These are phyloP conservation scores for Diaporthe sp. DNA, from an alignment of 2,329 filamentous ascomycete species.

Conservation along the genomic window DNA sequence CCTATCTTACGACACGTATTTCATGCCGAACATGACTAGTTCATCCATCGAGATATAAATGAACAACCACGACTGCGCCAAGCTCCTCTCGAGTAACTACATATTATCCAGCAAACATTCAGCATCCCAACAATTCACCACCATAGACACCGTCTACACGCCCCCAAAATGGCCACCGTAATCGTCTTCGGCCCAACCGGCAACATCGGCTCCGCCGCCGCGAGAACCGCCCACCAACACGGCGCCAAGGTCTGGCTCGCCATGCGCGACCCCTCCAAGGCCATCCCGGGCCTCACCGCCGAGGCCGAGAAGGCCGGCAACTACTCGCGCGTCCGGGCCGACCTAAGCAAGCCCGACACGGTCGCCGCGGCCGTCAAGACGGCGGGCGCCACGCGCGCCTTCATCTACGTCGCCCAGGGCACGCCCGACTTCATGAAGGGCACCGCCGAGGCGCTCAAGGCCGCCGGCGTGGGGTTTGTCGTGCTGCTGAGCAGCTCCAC, in stretches of 20 bases:
- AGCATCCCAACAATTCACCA: background rate
- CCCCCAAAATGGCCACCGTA: conserved; percentile 43
- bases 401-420: conserved; percentile 59
- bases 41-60: conserved; percentile 8
- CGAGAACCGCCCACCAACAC: conserved; percentile 53
- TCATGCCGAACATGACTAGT: conserved; percentile 12
- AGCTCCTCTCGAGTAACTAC: conserved; percentile 7
- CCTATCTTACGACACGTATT: background rate
- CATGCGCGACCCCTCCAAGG: conserved; percentile 52
- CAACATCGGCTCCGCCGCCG: conserved; percentile 57
- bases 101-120: background rate
- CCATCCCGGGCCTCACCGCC: conserved; percentile 50
- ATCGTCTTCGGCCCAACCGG: conserved; percentile 67
- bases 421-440: conserved; percentile 56
- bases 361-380: conserved; percentile 56
- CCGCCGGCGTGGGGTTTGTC: conserved; percentile 59
- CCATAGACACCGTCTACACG: background rate
- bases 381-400: conserved; percentile 61
- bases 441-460: conserved; percentile 59
- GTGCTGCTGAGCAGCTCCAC: conserved; percentile 59
- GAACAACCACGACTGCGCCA: background rate
- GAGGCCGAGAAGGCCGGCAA: conserved; percentile 34
- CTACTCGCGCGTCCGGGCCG: conserved; percentile 51
- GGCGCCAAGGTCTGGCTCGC: conserved; percentile 54
- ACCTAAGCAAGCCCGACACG: conserved; percentile 58